Conservation (phyloP, 768 basidiomycete species). For the Gloeopeniophorella convolvens region DNA sequence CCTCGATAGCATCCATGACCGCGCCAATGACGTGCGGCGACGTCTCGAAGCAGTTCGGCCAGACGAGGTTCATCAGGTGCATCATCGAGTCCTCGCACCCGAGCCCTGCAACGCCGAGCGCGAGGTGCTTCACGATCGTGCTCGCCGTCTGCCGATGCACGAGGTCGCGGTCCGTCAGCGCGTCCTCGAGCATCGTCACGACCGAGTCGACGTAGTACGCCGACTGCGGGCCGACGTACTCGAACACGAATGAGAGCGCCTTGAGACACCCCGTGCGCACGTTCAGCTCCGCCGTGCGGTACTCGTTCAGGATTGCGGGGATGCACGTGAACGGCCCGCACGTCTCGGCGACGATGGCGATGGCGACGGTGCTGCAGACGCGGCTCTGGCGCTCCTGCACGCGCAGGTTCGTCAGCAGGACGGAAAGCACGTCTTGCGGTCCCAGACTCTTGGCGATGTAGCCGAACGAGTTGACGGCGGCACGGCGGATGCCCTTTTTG, state of each 20-base stretch:
- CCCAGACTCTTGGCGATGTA: slow-evolving; percentile 99
- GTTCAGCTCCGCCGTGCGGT: slow-evolving; percentile 96
- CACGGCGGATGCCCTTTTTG: slow-evolving; percentile 98
- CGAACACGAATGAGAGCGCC: slow-evolving; percentile 97
- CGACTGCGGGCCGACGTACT: slow-evolving; percentile 96
- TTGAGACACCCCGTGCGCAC: slow-evolving; percentile 98
- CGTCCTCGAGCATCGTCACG: slow-evolving; percentile 97
- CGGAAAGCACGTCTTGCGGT: slow-evolving; percentile 95
- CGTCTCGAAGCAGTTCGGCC: slow-evolving; percentile 99
- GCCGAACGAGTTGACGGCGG: slow-evolving; percentile 98
- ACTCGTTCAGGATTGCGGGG: slow-evolving; percentile 97
- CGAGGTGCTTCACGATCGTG: slow-evolving; percentile 97
- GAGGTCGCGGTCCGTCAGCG: slow-evolving; percentile 94
- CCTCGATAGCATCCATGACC: slow-evolving; percentile 97
- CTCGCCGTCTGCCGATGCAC: slow-evolving; percentile 98
- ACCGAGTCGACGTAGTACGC: slow-evolving; percentile 97
- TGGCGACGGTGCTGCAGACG: slow-evolving; percentile 97
- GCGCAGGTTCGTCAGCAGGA: slow-evolving; percentile 91
- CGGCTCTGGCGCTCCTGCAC: slow-evolving; percentile 99
- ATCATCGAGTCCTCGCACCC: slow-evolving; percentile 98
- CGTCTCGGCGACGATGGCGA: slow-evolving; percentile 92
- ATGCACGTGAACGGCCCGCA: slow-evolving; percentile 98
- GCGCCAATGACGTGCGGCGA: slow-evolving; percentile 97
- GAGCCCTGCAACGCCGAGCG: slow-evolving; percentile 92
- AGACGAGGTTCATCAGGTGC: slow-evolving; percentile 96